Evolutionary conservation across 345 rosid genomes (phyloP), one percentile per base, ranked within the genome.

Genomic region (Corchorus olitorius): DNA sequence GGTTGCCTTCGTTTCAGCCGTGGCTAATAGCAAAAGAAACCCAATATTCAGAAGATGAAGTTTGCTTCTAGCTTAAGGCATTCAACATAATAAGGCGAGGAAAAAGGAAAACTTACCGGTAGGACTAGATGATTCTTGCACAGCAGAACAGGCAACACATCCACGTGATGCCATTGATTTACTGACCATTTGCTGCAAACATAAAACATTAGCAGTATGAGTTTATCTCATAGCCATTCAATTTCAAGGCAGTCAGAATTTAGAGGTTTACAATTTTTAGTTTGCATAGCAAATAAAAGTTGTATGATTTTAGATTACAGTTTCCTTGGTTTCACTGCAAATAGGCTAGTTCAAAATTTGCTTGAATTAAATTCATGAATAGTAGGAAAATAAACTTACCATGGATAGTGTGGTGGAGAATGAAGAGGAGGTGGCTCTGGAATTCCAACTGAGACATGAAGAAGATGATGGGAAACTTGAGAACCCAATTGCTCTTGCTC

Each of bases 91-190:
- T 20, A 27, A 27, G 48, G 64, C 75, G 48, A 54, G 34, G 35
- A 35, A 16, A 33, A 19, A 58, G 43, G 27, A 45, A 2, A 41
- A 75, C 50, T 56, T 74, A 91, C 94, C 87, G 13, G 97, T 74
- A 68, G 93, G 88, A 82, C 88, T 82, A 7, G 97, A 90, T 20
- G 98, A 89, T 63, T 93, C 97, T 78, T 91, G 97, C 74, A 86
- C 86, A 5, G 88, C 91, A 39, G 91, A 89, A 83, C 94, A 94
- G 46, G 70, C 79, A 6, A 82, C 78, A 43, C 78, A 81, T 75
- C 85, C 76, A 46, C 87, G 77, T 13, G 75, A 78, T 61, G 73
- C 76, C 11, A 73, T 70, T 20, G 75, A 73, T 81, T 83, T 83
- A 79, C 74, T 67, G 55, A 75, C 77, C 77, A 80, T 84, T 84